Conservation (phyloP, 345 rosid species). For the Leavenworthia alabamica region DNA sequence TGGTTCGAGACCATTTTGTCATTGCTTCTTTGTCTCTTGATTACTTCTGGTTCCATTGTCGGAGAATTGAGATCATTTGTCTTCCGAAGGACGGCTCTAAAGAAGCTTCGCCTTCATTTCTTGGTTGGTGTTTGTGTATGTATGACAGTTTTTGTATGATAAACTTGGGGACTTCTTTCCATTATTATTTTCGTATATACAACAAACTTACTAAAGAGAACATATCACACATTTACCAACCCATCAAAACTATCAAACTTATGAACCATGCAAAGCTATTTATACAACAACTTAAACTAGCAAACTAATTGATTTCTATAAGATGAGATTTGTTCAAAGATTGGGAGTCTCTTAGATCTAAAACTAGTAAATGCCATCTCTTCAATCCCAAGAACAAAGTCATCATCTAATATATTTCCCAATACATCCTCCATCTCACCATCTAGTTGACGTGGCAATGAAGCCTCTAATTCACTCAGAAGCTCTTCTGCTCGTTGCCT, state of each 20-base stretch:
- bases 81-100: too few species aligned
- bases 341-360: constrained; percentile 74
- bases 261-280: background rate
- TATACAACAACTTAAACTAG: constrained; percentile 19
- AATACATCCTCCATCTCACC: constrained; percentile 28
- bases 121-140: too few species aligned
- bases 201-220: constrained; percentile 2
- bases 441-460: constrained; percentile 10
- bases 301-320: constrained; percentile 59
- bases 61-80: background rate
- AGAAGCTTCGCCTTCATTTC: too few species aligned
- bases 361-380: constrained; percentile 38
- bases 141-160: too few species aligned
- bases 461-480: constrained; percentile 37
- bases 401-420: constrained; percentile 42
- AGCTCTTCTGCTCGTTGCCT: constrained; percentile 55
- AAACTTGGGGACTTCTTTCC: background rate
- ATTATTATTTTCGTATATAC: constrained; percentile 27
- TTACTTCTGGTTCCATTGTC: constrained; percentile 36
- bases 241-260: constrained; percentile 11
- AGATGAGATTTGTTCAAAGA: constrained; percentile 78
- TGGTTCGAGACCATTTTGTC: constrained; percentile 70
- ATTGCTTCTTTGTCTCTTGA: constrained; percentile 55
- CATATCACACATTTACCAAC: background rate
- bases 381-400: constrained; percentile 57